phyloP scores from a whole-genome alignment of 208 protist genomes.

The Zelonia costaricensis region DNA sequence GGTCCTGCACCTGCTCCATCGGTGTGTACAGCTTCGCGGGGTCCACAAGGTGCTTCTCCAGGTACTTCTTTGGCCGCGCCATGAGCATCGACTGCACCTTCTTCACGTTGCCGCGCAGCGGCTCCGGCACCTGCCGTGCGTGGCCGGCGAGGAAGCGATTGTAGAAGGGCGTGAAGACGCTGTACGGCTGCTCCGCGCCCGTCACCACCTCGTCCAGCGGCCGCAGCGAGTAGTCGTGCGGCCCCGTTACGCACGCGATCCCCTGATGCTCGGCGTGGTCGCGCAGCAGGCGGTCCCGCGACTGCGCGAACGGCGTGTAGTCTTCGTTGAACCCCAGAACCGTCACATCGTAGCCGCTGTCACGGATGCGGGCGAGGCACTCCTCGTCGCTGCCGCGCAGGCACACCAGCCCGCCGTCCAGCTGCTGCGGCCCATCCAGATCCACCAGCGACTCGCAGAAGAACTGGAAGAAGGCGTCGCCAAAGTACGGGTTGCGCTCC shows the following conservation, averaged over 20 bases:
- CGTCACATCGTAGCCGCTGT: conserved; percentile 42
- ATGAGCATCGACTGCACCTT: conserved; percentile 27
- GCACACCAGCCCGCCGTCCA: conserved; percentile 58
- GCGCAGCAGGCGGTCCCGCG: conserved; percentile 47
- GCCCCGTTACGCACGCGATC: conserved; percentile 35
- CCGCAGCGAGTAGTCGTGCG: conserved; percentile 60
- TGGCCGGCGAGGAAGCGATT: conserved; percentile 42
- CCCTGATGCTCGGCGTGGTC: conserved; percentile 34
- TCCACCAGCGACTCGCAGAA: conserved; percentile 66
- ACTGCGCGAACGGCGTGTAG: conserved; percentile 68
- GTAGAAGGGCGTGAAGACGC: conserved; percentile 83
- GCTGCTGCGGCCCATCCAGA: conserved; percentile 50
- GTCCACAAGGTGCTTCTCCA: conserved; percentile 21
- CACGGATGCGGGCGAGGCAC: conserved; percentile 42
- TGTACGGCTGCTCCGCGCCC: conserved; percentile 46
- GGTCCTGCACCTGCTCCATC: conserved; percentile 31
- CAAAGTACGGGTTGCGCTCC: conserved; percentile 69
- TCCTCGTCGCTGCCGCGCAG: conserved; percentile 54
- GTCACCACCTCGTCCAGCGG: conserved; percentile 44
- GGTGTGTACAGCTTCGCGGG: conserved; percentile 25
- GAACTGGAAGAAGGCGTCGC: conserved; percentile 67
- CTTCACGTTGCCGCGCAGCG: conserved; percentile 19
- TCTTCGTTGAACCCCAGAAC: conserved; percentile 73
- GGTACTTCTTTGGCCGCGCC: conserved; percentile 14
- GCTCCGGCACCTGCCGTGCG: conserved; percentile 29